Conservation (phyloP, 2,329 filamentous ascomycete species). For the Aspergillaceae sp. region DNA sequence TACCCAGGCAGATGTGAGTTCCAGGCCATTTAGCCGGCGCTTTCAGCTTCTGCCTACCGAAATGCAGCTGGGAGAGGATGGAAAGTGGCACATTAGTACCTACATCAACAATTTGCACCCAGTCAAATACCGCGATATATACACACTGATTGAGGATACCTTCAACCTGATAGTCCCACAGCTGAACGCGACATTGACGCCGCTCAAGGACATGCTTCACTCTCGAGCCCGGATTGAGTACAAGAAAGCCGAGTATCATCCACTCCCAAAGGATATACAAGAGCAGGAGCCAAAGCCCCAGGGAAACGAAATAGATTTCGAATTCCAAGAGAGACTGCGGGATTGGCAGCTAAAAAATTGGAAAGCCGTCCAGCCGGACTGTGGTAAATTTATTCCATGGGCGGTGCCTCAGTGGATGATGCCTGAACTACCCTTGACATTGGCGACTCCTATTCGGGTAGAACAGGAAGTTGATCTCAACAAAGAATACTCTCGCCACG, state of each 20-base stretch:
- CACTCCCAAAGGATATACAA: slow-evolving; percentile 13
- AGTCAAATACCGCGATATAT: slow-evolving; percentile 23
- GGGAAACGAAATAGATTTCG: slow-evolving; percentile 12
- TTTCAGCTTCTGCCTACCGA: slow-evolving; percentile 42
- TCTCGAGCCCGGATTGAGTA: slow-evolving; percentile 25
- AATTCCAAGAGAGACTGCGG: slow-evolving; percentile 16
- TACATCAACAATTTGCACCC: slow-evolving; percentile 44
- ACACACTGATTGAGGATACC: slow-evolving; percentile 29
- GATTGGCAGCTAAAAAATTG: slow-evolving; percentile 18
- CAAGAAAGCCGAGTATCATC: slow-evolving; percentile 20
- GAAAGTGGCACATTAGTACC: slow-evolving; percentile 25
- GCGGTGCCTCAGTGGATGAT: slow-evolving; percentile 22
- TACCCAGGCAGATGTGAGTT: slow-evolving; percentile 18
- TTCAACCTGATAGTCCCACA: slow-evolving; percentile 22
- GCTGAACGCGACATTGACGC: slow-evolving; percentile 21
- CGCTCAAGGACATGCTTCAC: slow-evolving; percentile 24
- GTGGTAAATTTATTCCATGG: slow-evolving; percentile 20
- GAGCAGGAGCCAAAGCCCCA: slow-evolving; percentile 8
- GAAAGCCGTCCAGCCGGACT: slow-evolving; percentile 20
- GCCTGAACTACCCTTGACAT: slow-evolving; percentile 16
- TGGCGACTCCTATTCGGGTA: slow-evolving; percentile 18
- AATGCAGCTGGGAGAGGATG: slow-evolving; percentile 22
- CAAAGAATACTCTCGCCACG: slow-evolving; percentile 31
- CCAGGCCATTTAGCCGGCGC: slow-evolving; percentile 21
- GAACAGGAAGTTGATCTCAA: slow-evolving; percentile 22